Evolutionary conservation across 2,329 filamentous ascomycete species (phyloP), one percentile per base, ranked within the genome.

Genomic region (Diaporthe sp.): DNA sequence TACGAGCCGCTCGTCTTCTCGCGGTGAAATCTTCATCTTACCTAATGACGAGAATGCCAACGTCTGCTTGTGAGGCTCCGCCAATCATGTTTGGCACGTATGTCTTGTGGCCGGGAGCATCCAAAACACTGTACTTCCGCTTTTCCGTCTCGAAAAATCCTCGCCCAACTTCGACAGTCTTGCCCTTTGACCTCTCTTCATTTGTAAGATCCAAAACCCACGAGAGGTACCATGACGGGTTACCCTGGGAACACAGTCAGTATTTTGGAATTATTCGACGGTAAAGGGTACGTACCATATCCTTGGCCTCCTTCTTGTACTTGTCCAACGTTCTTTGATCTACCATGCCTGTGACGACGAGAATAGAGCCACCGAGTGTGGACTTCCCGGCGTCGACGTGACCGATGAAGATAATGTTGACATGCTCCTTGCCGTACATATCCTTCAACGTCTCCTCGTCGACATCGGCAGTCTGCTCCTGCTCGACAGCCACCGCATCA

Each of bases 331-430:
- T 99, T 83, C 97, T 92, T 86, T 99, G 95, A 82, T 99, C 97
- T n/a, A 99, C 97, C 97, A 98, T 99, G 76, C 97, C 97, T 7
- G 96, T 98, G 71, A 92, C 92, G 84, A 97, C 98, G 19, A 99
- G 89, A 78, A 99, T 98, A 71, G 94, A 94, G 69, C 97, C 97
- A 82, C 97, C 97, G 8, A 99, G 89, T 4, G 97, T 99, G 53
- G 95, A 98, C 88, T 99, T 99, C 80, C 97, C 97, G 71, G 97
- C 97, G 87, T 99, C 97, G 81, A 99, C 97, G 89, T 99, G 97
- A 70, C 97, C 96, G 82, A 98, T 94, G 86, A 98, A 98, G 79
- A 98, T 98, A 80, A 99, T 94, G 86, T 99, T 99, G 81, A 99
- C 87, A 80, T 93, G 91, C 82, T 93, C 95, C 85, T 98, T 98